These are phyloP conservation scores for Isatis lusitanica DNA, from an alignment of 441 rosid genomes.

Conservation along the genomic window DNA sequence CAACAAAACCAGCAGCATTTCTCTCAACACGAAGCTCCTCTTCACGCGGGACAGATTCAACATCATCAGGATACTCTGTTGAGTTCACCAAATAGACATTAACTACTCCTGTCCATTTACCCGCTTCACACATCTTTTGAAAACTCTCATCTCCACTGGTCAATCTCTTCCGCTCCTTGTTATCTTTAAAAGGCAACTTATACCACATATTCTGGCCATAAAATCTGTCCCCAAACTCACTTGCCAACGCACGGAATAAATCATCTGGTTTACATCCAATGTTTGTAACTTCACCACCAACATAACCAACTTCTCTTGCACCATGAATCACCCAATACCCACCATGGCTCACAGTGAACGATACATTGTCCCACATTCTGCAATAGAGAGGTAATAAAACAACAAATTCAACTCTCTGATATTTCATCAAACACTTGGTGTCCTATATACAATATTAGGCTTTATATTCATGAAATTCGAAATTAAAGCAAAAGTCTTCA, in stretches of 20 bases:
- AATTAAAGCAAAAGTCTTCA: no score
- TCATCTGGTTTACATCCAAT: not conserved
- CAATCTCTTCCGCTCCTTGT: not conserved
- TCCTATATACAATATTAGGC: no score
- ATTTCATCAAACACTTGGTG: no score
- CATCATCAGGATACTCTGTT: not conserved
- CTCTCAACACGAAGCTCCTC: not conserved
- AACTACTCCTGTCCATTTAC: not conserved
- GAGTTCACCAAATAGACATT: not conserved
- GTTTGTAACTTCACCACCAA: not conserved
- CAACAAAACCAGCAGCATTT: not conserved
- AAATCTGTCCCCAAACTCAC: not conserved
- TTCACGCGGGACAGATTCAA: not conserved
- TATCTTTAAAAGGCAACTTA: not conserved
- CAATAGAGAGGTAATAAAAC: no score
- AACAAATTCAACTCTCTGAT: no score
- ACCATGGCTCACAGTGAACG: no score
- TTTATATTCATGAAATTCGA: no score
- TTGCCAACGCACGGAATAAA: not conserved
- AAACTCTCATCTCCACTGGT: not conserved
- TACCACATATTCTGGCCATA: not conserved
- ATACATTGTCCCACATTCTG: no score
- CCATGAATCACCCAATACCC: no score
- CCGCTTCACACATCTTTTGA: not conserved
- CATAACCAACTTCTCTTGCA: no score